phyloP scores from a whole-genome alignment of 2,329 filamentous ascomycete species.

The Colletotrichum coccodes region DNA sequence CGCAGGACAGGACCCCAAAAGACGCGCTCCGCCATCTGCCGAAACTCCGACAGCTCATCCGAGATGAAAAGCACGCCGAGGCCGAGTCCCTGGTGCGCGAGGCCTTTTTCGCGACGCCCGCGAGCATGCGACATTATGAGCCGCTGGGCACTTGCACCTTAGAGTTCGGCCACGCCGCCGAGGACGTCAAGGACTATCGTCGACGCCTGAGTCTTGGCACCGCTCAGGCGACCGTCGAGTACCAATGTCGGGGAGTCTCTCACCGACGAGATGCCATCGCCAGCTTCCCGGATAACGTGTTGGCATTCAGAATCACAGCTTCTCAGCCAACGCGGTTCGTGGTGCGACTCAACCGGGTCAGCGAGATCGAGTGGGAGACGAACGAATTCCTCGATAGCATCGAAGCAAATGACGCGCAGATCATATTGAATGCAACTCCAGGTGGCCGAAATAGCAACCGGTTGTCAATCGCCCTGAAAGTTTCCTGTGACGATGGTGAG shows the following conservation, averaged over 20 bases:
- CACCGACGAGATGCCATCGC: conserved; percentile 38
- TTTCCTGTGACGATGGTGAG: conserved; percentile 38
- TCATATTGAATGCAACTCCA: conserved; percentile 49
- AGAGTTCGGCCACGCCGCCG: conserved; percentile 47
- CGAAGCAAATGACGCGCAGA: conserved; percentile 37
- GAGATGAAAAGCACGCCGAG: conserved; percentile 40
- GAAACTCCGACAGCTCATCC: conserved; percentile 47
- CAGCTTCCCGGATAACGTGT: conserved; percentile 37
- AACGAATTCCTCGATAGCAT: conserved; percentile 55
- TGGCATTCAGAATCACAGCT: conserved; percentile 36
- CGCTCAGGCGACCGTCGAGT: conserved; percentile 23
- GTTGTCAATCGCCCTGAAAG: conserved; percentile 43
- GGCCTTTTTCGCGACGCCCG: conserved; percentile 56
- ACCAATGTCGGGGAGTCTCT: conserved; percentile 28
- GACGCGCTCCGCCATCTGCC: conserved; percentile 45
- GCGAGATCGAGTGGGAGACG: conserved; percentile 53
- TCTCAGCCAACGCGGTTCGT: conserved; percentile 33
- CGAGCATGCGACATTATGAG: conserved; percentile 58
- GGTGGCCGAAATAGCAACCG: conserved; percentile 46
- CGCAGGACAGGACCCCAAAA: conserved; percentile 49
- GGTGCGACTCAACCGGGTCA: conserved; percentile 40
- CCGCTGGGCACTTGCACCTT: conserved; percentile 49
- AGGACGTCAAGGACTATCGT: conserved; percentile 28
- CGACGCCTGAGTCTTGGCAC: conserved; percentile 33
- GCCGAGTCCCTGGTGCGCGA: conserved; percentile 33